A percentile compares a stretch with the other conserved stretches of the same genome.
Evolutionary conservation across 495 filamentous ascomycete species (phyloP).

Genomic region (Aspergillus wentii): DNA sequence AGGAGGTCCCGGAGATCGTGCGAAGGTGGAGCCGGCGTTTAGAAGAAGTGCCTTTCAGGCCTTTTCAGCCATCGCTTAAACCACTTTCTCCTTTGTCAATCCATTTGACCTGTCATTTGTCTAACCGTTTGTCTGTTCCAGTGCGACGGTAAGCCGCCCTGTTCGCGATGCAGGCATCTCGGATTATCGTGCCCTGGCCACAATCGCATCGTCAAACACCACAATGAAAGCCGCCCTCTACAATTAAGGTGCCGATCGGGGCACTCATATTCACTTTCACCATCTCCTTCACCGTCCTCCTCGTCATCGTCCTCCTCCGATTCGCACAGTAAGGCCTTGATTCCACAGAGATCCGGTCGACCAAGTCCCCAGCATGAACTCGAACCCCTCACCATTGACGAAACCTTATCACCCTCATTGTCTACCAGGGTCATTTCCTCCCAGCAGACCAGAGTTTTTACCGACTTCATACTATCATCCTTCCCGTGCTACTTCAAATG

Average conservation of each 20-base stretch:
- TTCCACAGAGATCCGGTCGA: conserved; percentile 1
- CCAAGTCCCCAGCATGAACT: conserved; percentile 5
- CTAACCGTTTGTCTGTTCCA: too few relatives aligned
- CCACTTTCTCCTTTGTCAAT: too few relatives aligned
- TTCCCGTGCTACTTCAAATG: conserved; percentile 25
- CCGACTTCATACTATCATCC: conserved; percentile 20
- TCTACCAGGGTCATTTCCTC: conserved; percentile 16
- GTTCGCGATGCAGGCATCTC: conserved; percentile 23
- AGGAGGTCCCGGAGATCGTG: too few relatives aligned
- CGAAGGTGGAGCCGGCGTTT: too few relatives aligned
- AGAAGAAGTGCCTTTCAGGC: too few relatives aligned
- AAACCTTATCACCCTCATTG: conserved; percentile 19
- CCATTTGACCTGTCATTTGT: too few relatives aligned
- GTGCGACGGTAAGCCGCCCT: conserved; percentile 28
- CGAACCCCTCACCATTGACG: conserved; percentile 13
- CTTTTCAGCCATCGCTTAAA: too few relatives aligned
- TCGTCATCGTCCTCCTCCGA: conserved; percentile 2
- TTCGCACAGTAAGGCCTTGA: conserved; percentile 1
- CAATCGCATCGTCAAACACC: conserved; percentile 14
- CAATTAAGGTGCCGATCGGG: conserved; percentile 16
- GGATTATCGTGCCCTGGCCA: conserved; percentile 20
- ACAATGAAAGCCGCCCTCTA: conserved; percentile 19
- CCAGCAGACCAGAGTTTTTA: conserved; percentile 23
- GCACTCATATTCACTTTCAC: too few relatives aligned
- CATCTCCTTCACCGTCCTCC: conserved; percentile 5